Evolutionary conservation across 495 filamentous ascomycete species (phyloP).

Genomic region (Xylaria venustula): DNA sequence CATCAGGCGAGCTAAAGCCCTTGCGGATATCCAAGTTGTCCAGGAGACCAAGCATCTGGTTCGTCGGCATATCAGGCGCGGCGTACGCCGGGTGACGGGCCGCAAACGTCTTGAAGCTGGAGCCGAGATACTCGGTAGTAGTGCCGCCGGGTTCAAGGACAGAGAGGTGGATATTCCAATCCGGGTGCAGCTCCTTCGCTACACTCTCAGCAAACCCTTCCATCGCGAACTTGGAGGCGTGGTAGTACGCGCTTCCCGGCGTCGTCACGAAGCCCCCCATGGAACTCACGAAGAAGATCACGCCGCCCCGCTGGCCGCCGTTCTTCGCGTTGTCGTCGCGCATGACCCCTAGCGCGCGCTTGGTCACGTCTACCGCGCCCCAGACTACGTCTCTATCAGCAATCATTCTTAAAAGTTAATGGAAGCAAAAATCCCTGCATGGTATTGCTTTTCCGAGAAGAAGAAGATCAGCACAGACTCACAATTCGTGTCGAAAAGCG

Average conservation of each 20-base stretch:
- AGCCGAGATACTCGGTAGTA: constrained; percentile 37
- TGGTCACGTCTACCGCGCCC: constrained; percentile 45
- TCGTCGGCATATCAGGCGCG: constrained; percentile 27
- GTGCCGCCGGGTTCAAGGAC: constrained; percentile 50
- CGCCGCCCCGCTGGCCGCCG: constrained; percentile 40
- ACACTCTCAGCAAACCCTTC: constrained; percentile 58
- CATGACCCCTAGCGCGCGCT: constrained; percentile 45
- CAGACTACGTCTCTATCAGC: constrained; percentile 30
- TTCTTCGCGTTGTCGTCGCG: constrained; percentile 37
- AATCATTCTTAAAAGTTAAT: too few relatives aligned
- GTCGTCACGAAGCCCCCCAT: constrained; percentile 50
- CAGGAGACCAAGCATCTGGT: constrained; percentile 37
- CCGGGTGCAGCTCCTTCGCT: constrained; percentile 48
- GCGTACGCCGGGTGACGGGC: constrained; percentile 39
- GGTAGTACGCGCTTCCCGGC: constrained; percentile 52
- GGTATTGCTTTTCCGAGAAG: too few relatives aligned
- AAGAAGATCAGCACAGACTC: neutral
- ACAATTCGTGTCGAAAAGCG: constrained; percentile 50
- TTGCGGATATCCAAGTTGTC: constrained; percentile 23
- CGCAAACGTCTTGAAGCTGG: constrained; percentile 1
- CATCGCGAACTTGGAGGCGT: constrained; percentile 55
- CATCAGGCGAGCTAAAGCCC: constrained; percentile 34
- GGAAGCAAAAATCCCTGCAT: too few relatives aligned
- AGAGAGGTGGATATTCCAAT: constrained; percentile 53
- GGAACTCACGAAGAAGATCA: constrained; percentile 52